Evolutionary conservation across 495 filamentous ascomycete genomes (phyloP).

Genomic region (Xylaria grammica): DNA sequence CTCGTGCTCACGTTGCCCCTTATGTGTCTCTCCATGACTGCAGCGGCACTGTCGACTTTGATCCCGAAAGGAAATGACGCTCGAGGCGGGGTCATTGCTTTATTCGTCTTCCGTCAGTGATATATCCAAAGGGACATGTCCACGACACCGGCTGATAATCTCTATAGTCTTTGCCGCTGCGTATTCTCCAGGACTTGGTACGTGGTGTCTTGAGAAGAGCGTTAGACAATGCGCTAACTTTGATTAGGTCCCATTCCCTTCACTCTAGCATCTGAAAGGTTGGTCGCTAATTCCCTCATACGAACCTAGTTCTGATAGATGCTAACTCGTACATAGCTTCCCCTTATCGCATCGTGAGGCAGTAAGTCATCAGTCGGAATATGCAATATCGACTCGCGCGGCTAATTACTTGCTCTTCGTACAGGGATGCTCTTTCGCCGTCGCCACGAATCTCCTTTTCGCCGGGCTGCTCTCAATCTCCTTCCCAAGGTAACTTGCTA

Average conservation of each 20-base stretch:
- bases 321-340: slow-evolving; percentile 30
- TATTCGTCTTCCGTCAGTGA: slow-evolving; percentile 35
- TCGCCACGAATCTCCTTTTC: slow-evolving; percentile 41
- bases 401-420: slow-evolving; percentile 9
- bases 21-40: slow-evolving; percentile 62
- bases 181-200: slow-evolving; percentile 42
- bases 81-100: slow-evolving; percentile 23
- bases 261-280: slow-evolving; percentile 41
- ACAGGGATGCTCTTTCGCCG: slow-evolving; percentile 41
- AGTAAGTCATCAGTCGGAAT: slow-evolving; percentile 23
- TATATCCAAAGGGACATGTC: background rate
- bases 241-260: slow-evolving; percentile 40
- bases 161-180: slow-evolving; percentile 34
- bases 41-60: slow-evolving; percentile 27
- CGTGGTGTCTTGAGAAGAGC: background rate
- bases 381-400: background rate
- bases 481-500: slow-evolving; percentile 35
- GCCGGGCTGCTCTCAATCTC: slow-evolving; percentile 45
- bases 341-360: slow-evolving; percentile 42
- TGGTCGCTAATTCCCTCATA: background rate
- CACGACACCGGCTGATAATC: slow-evolving; percentile 13
- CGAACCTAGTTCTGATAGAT: background rate
- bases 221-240: background rate
- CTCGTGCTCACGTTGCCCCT: slow-evolving; percentile 73
- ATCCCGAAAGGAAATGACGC: slow-evolving; percentile 7